These are phyloP conservation scores for Physcomitrium patens DNA, from an alignment of 225 moss, liverwort and hornwort genomes.

Conservation along the genomic window DNA sequence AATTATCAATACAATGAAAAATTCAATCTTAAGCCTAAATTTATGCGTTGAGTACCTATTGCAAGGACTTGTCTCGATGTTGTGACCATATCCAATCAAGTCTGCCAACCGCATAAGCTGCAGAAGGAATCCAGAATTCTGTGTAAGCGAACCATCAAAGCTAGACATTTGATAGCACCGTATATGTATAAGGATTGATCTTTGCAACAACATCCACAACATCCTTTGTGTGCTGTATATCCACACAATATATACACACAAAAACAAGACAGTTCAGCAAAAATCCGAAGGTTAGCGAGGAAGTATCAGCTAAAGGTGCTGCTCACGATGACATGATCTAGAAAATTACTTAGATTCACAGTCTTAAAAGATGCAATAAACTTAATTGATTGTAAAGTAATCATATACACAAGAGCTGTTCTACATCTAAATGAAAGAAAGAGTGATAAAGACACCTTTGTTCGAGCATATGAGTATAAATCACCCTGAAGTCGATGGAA, in stretches of 20 bases:
- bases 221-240: neutral
- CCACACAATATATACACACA: conserved; percentile 7
- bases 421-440: conserved; percentile 15
- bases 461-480: conserved; percentile 91
- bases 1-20: conserved; percentile 2
- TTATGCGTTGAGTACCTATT: conserved; percentile 66
- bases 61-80: conserved; percentile 93
- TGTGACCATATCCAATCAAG: conserved; percentile 92
- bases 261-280: conserved; percentile 28
- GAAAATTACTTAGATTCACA: conserved; percentile 9
- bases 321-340: neutral
- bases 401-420: neutral
- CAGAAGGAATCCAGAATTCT: conserved; percentile 30
- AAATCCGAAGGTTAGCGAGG: neutral
- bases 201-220: conserved; percentile 9
- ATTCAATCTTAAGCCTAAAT: conserved; percentile 13
- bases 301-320: conserved; percentile 11
- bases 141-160: conserved; percentile 27
- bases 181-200: neutral
- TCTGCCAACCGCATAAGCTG: conserved; percentile 98
- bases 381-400: neutral
- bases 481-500: conserved; percentile 98
- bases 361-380: conserved; percentile 12
- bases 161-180: conserved; percentile 9
- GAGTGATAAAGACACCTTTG: conserved; percentile 64